Conservation (phyloP, 768 basidiomycete genomes). For the Asterophora lycoperdoides region DNA sequence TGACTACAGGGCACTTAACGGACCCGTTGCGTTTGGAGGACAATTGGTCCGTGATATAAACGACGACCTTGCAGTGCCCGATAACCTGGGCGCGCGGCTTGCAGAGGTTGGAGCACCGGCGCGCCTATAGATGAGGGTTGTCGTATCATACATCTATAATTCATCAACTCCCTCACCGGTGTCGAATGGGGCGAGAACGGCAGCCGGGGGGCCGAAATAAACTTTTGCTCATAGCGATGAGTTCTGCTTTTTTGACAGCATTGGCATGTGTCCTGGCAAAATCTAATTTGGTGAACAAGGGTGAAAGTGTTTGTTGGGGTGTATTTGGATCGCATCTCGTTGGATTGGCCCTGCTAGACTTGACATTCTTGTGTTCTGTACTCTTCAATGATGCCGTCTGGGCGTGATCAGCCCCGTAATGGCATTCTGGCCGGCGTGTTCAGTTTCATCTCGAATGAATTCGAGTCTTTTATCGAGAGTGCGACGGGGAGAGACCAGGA, state of each 20-base stretch:
- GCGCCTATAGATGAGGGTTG: neutral
- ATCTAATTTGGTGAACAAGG: too few species aligned
- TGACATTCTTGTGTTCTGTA: neutral
- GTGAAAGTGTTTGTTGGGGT: conserved; percentile 5
- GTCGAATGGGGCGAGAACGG: too few species aligned
- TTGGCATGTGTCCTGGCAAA: too few species aligned
- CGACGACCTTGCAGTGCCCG: conserved; percentile 65
- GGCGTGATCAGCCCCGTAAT: conserved; percentile 15
- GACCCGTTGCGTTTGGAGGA: conserved; percentile 88
- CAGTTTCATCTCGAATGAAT: conserved; percentile 64
- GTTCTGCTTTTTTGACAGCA: too few species aligned
- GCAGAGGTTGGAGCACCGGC: conserved; percentile 29
- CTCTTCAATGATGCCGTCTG: conserved; percentile 8
- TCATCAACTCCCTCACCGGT: too few species aligned
- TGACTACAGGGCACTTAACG: conserved; percentile 68
- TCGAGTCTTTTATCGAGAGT: conserved; percentile 64
- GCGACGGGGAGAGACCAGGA: conserved; percentile 47
- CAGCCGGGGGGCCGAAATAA: too few species aligned
- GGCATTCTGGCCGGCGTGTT: conserved; percentile 63
- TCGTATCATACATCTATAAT: neutral
- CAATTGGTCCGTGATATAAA: conserved; percentile 64
- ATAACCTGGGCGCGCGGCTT: conserved; percentile 62
- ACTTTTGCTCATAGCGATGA: too few species aligned
- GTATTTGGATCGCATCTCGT: neutral
- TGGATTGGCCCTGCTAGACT: neutral